These are phyloP conservation scores for Ophiorrhiza pumila DNA, from an alignment of 257 asterid species.

Conservation along the genomic window DNA sequence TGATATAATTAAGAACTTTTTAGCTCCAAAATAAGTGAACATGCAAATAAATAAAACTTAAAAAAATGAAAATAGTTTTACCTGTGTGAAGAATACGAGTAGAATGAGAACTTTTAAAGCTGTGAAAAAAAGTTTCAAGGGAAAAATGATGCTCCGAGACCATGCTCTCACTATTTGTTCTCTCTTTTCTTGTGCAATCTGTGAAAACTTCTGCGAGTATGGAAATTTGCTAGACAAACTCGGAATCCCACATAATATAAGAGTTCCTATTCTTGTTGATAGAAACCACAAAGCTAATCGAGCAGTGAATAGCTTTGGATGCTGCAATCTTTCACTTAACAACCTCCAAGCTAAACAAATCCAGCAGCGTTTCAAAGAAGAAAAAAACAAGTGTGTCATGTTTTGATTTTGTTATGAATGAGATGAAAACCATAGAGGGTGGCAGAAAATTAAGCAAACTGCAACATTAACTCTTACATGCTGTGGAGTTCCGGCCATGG, in stretches of 20 bases:
- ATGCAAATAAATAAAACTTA: too few relatives aligned
- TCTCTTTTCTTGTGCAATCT: slow-evolving; percentile 34
- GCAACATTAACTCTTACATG: slow-evolving; percentile 38
- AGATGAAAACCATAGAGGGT: too few relatives aligned
- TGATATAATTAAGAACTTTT: too few relatives aligned
- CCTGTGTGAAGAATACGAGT: slow-evolving; percentile 66
- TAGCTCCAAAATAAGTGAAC: too few relatives aligned
- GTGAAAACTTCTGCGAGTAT: slow-evolving; percentile 49
- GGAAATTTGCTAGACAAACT: slow-evolving; percentile 53
- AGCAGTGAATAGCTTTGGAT: slow-evolving; percentile 45
- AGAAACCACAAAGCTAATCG: slow-evolving; percentile 39
- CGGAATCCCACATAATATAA: slow-evolving; percentile 50
- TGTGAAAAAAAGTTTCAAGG: slow-evolving; percentile 39
- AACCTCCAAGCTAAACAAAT: slow-evolving; percentile 38
- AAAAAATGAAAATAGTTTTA: too few relatives aligned
- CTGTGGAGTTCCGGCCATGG: slow-evolving; percentile 55
- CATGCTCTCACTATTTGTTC: slow-evolving; percentile 47
- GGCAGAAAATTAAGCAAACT: too few relatives aligned
- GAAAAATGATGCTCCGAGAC: slow-evolving; percentile 47
- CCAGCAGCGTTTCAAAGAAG: too few relatives aligned
- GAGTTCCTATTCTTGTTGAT: slow-evolving; percentile 67
- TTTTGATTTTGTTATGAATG: background rate
- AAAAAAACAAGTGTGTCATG: too few relatives aligned
- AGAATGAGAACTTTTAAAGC: slow-evolving; percentile 43
- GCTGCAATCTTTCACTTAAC: slow-evolving; percentile 40